Evolutionary conservation across 345 rosid species (phyloP).

Genomic region (Eucalyptus pauciflora): DNA sequence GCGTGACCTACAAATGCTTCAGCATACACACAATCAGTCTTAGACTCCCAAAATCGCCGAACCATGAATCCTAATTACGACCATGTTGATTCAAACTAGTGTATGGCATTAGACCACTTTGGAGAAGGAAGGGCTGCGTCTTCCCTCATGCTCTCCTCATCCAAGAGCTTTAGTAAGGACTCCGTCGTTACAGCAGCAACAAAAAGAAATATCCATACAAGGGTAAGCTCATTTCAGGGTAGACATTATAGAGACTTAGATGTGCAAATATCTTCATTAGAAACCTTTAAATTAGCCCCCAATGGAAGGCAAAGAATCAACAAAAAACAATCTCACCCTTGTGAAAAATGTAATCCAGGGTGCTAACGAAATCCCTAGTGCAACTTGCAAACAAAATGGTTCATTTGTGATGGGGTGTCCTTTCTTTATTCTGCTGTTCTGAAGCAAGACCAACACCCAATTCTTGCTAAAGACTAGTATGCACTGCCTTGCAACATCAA

Average conservation of each 20-base stretch:
- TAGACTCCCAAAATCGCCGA: background rate
- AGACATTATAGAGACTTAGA: background rate
- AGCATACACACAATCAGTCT: background rate
- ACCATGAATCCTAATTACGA: background rate
- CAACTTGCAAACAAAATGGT: constrained; percentile 80
- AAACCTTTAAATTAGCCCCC: too few species aligned
- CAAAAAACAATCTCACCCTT: constrained; percentile 41
- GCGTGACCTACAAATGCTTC: background rate
- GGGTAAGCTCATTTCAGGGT: background rate
- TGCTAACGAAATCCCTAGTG: constrained; percentile 80
- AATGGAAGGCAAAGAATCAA: background rate
- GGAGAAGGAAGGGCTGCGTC: constrained; percentile 98
- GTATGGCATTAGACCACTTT: constrained; percentile 35
- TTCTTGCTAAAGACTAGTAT: constrained; percentile 80
- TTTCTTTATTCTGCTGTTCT: constrained; percentile 75
- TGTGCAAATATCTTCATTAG: background rate
- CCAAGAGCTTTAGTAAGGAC: constrained; percentile 84
- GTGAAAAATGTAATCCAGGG: constrained; percentile 86
- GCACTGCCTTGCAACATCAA: constrained; percentile 66
- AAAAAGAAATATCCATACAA: background rate
- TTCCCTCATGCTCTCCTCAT: constrained; percentile 89
- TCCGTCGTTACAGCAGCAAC: constrained; percentile 42
- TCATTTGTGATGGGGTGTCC: constrained; percentile 77
- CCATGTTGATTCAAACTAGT: background rate
- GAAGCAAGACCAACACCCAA: constrained; percentile 34